These are phyloP conservation scores for Trichoderma erinaceum DNA, from an alignment of 495 filamentous ascomycete genomes.

Conservation along the genomic window DNA sequence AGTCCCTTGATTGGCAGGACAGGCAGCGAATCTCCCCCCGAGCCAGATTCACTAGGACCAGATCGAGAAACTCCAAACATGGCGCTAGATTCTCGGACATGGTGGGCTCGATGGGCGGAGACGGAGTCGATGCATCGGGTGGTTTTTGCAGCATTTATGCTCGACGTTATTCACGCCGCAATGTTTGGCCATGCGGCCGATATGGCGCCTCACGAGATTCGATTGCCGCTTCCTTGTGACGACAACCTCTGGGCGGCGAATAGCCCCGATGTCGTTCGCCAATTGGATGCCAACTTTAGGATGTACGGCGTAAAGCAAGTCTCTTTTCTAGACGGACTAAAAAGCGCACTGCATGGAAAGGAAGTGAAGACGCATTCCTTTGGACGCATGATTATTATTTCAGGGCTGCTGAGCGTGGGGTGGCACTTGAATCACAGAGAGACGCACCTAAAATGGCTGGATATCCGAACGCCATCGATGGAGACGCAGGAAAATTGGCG, in stretches of 20 bases:
- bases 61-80: conserved; percentile 41
- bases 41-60: conserved; percentile 46
- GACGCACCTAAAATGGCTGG: conserved; percentile 81
- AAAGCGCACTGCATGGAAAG: conserved; percentile 80
- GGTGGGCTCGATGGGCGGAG: conserved; percentile 93
- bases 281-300: conserved; percentile 73
- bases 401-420: conserved; percentile 82
- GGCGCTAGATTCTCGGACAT: conserved; percentile 67
- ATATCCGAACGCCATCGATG: conserved; percentile 57
- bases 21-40: conserved; percentile 82
- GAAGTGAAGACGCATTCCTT: conserved; percentile 87
- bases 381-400: conserved; percentile 91
- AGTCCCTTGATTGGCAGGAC: conserved; percentile 85
- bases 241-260: conserved; percentile 91
- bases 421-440: conserved; percentile 97
- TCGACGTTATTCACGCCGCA: conserved; percentile 89
- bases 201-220: conserved; percentile 94
- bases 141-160: conserved; percentile 91
- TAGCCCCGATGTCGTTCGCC: conserved; percentile 74
- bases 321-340: conserved; percentile 86
- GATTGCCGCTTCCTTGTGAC: conserved; percentile 89
- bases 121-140: conserved; percentile 86
- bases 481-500: conserved; percentile 88
- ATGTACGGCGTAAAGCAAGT: conserved; percentile 79
- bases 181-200: conserved; percentile 97